Evolutionary conservation across 2,329 filamentous ascomycete genomes (phyloP), one percentile per base, ranked within the genome.

Genomic region (Colletotrichum filicis): DNA sequence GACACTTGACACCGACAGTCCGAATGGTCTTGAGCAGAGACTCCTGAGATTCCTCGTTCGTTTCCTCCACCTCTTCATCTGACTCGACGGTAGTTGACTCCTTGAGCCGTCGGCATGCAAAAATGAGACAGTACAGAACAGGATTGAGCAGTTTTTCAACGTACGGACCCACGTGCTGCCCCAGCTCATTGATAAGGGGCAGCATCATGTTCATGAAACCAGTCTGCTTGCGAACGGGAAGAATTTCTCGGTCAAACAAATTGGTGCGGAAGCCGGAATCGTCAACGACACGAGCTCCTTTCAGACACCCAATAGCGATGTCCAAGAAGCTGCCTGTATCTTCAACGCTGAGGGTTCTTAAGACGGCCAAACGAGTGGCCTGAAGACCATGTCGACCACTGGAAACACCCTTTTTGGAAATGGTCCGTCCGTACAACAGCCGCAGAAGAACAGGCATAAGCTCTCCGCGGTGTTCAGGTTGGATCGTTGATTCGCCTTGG

Each of bases 171-270:
- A 97, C 90, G 66, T 92, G 92, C 5, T 89, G 91, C 66, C 95
- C 95, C 46, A 98, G 89, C 66, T 97, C 95, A 70, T 93, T 93
- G 73, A 98, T 91, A 80, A 98, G 91, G 12, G 96, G 92, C 73
- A 95, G 92, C 62, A 97, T 88, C 94, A 98, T 97, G 79, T 97
- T 97, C 64, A 98, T 85, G 79, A 98, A 91, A 85, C 97, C 97
- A 71, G 97, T 89, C 81, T 98, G 96, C 81, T 95, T 97, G 78
- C 95, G 91, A 12, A 89, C 83, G 19, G 90, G 88, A 30, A 95
- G 83, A 14, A 93, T 74, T 57, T 94, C 89, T 32, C 87, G 83
- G 1, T 86, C 81, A 61, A 95, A 89, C 1, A 87, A 79, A 68
- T 88, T 84, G 62, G 89, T 85, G 3, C 88, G 83, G 7, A 90